These are phyloP conservation scores for Carex kokanica DNA, from an alignment of 176 grass and related monocot genomes.

Conservation along the genomic window DNA sequence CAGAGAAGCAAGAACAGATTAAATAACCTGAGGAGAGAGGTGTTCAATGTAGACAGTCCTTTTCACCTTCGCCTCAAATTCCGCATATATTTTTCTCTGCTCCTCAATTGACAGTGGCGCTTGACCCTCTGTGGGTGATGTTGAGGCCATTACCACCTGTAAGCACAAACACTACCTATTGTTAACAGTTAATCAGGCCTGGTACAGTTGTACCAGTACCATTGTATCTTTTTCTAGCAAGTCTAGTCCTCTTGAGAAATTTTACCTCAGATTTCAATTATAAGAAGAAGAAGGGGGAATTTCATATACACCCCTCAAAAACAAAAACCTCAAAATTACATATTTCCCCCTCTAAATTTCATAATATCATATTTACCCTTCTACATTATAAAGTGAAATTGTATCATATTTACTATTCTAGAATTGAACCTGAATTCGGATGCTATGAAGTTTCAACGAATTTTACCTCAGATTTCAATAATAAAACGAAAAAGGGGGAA, in stretches of 20 bases:
- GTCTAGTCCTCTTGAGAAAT: too few species aligned
- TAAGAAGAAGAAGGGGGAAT: too few species aligned
- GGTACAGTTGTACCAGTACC: neutral
- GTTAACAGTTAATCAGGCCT: neutral
- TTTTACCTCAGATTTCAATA: too few species aligned
- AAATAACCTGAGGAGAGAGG: slow-evolving; percentile 35
- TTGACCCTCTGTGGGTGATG: neutral
- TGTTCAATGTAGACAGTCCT: slow-evolving; percentile 70
- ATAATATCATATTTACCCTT: neutral
- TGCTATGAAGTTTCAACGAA: too few species aligned
- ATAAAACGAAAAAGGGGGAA: too few species aligned
- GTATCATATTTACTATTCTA: too few species aligned
- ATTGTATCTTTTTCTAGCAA: neutral
- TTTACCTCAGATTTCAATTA: too few species aligned
- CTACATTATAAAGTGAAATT: too few species aligned
- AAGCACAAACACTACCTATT: neutral
- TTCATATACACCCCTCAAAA: too few species aligned
- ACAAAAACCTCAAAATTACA: too few species aligned
- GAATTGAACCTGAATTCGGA: too few species aligned
- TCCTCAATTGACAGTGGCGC: slow-evolving; percentile 8
- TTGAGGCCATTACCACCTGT: slow-evolving; percentile 1
- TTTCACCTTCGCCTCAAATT: slow-evolving; percentile 61
- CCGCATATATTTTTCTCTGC: slow-evolving; percentile 38
- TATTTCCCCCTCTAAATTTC: too few species aligned
- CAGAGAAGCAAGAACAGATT: neutral